Conservation (phyloP, 1,284 basidiomycete genomes). For the Quambalaria eucalypti region DNA sequence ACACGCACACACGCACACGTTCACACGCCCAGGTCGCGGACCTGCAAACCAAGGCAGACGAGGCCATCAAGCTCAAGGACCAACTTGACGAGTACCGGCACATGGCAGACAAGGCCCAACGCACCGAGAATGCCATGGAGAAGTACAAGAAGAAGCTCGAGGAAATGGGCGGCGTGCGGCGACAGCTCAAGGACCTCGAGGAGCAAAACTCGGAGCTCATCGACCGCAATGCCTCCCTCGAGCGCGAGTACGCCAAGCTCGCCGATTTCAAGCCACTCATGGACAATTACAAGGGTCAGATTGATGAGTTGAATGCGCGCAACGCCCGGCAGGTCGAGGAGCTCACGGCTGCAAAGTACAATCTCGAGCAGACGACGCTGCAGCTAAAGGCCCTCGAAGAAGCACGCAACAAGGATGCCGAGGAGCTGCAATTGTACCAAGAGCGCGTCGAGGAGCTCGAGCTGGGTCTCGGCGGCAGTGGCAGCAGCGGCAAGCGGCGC, state of each 20-base stretch:
- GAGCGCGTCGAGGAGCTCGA: slow-evolving; percentile 86
- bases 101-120: slow-evolving; percentile 78
- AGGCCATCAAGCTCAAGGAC: slow-evolving; percentile 72
- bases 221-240: slow-evolving; percentile 78
- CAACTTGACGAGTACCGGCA: slow-evolving; percentile 75
- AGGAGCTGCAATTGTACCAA: slow-evolving; percentile 78
- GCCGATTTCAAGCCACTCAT: slow-evolving; percentile 76
- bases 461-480: slow-evolving; percentile 50
- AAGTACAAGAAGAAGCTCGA: slow-evolving; percentile 98
- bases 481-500: neutral
- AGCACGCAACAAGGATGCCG: slow-evolving; percentile 68
- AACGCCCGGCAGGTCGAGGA: slow-evolving; percentile 56
- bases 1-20: neutral
- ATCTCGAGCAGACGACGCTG: slow-evolving; percentile 25
- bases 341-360: slow-evolving; percentile 25
- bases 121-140: slow-evolving; percentile 93
- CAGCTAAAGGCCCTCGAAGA: slow-evolving; percentile 51
- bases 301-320: slow-evolving; percentile 64
- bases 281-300: slow-evolving; percentile 84
- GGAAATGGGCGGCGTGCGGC: slow-evolving; percentile 76
- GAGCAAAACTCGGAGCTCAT: slow-evolving; percentile 84
- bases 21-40: slow-evolving; percentile 57
- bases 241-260: slow-evolving; percentile 81
- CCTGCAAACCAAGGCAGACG: slow-evolving; percentile 66
- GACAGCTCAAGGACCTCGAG: slow-evolving; percentile 75